These are phyloP conservation scores for Silene coronaria DNA, from an alignment of 179 eudicot species.

Conservation along the genomic window DNA sequence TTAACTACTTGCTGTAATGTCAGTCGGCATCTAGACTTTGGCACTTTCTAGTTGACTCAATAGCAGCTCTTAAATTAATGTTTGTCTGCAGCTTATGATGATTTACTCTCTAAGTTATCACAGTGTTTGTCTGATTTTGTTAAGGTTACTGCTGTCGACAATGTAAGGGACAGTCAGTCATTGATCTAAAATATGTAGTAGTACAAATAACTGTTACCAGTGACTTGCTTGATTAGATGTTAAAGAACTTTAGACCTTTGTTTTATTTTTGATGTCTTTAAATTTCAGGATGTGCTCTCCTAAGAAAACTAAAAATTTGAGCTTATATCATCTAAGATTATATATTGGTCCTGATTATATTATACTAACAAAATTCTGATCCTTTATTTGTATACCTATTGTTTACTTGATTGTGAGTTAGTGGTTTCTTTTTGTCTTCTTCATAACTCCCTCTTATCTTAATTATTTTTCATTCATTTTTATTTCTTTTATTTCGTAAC, in stretches of 20 bases:
- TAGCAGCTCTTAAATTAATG: not conserved
- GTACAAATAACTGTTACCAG: not conserved
- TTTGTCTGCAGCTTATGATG: not conserved
- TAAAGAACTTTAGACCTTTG: not conserved
- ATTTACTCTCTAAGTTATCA: not conserved
- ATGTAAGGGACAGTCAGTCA: too few species aligned
- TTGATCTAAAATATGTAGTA: not conserved
- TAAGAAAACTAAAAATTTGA: not conserved
- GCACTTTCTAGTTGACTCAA: not conserved
- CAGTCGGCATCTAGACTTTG: not conserved
- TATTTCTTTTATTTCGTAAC: not conserved
- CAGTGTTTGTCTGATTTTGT: not conserved
- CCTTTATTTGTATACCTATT: not conserved
- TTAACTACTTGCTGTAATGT: not conserved
- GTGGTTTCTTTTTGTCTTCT: not conserved
- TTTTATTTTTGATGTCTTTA: not conserved
- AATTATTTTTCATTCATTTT: not conserved
- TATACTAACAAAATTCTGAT: not conserved
- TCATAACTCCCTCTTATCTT: not conserved
- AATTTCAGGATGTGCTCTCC: not conserved
- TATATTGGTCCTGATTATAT: not conserved
- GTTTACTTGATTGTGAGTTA: not conserved
- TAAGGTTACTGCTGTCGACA: not conserved
- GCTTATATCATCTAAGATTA: not conserved
- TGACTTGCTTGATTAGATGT: not conserved